Percentiles rank a stretch among this genome's conserved stretches.
Evolutionary conservation across 2,329 filamentous ascomycete species (phyloP).

Genomic region (Coniochaeta sp.): DNA sequence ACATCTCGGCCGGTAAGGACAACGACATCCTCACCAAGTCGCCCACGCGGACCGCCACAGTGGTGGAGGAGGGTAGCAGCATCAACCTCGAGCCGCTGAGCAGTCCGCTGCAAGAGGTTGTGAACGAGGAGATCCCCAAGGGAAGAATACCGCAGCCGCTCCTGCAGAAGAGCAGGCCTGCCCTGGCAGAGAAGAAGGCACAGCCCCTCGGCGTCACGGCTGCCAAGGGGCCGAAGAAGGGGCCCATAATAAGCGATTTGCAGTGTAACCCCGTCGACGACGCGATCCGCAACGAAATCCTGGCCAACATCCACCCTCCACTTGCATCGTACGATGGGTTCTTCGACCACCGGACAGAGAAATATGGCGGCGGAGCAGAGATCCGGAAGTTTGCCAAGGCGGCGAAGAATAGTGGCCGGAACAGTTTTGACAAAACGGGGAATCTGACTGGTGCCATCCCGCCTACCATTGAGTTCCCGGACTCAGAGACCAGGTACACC

Average conservation of each 20-base stretch:
- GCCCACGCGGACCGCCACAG: conserved; percentile 50
- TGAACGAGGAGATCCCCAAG: conserved; percentile 41
- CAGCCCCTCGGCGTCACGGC: conserved; percentile 26
- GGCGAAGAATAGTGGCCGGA: conserved; percentile 47
- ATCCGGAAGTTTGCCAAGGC: conserved; percentile 77
- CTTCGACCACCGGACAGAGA: conserved; percentile 59
- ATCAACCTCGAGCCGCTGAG: conserved; percentile 36
- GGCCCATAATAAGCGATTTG: conserved; percentile 69
- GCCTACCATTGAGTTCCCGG: conserved; percentile 56
- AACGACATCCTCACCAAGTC: conserved; percentile 64
- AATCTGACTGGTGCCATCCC: conserved; percentile 50
- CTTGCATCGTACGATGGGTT: conserved; percentile 72
- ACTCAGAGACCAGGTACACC: conserved; percentile 60
- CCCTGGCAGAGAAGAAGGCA: background rate
- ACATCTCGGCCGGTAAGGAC: conserved; percentile 50
- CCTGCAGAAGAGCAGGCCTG: conserved; percentile 18
- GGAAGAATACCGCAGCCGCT: conserved; percentile 44
- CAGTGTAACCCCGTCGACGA: conserved; percentile 89
- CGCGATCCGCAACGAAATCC: conserved; percentile 64
- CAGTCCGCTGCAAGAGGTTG: conserved; percentile 65
- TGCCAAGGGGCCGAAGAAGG: conserved; percentile 37
- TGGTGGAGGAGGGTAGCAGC: conserved; percentile 17
- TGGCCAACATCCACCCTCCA: conserved; percentile 65
- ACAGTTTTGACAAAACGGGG: conserved; percentile 49
- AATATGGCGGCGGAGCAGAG: conserved; percentile 60